Evolutionary conservation across 306 rosid genomes (phyloP), one percentile per base, ranked within the genome.

Genomic region (Gynostemma pentaphyllum): DNA sequence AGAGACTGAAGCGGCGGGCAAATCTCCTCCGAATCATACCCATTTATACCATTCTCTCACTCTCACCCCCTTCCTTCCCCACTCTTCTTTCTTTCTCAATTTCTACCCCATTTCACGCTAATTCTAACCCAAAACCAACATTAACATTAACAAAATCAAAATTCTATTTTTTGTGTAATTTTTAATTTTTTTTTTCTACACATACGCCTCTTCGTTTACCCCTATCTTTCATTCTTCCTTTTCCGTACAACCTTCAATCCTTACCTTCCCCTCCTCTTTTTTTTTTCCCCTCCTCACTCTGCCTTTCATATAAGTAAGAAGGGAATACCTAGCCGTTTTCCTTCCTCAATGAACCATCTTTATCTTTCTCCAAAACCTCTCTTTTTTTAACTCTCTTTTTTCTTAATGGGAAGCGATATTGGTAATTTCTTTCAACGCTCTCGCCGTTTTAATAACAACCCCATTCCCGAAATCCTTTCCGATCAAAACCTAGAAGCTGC

Each of bases 401-500:
- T 32, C 37, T 32, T 32, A 2, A 32, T 32, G 37, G 37, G 37
- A 7, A 32, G 5, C 37, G 37, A 32, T 7, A 32, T 32, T 32
- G 37, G 37, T 7, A 7, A 32, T 32, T 32, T 32, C 55, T 4
- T 22, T 39, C 62, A 10, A 2, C 15, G 23, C 6, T 21, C 1
- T 14, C 14, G 5, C 5, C 19, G 36, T 27, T 15, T 27, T 6
- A 36, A 30, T 5, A 46, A 7, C 36, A 15, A 21, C 52, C 24
- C 53, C 19, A 1, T 6, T 13, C 16, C 11, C 24, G 40, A 54
- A 37, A 22, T 39, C 44, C 47, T 0, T 13, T 29, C 19, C 13
- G 67, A 59, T 72, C 77, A 74, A 74, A 42, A 80, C 73, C 65
- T 83, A 28, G 86, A 75, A n/a, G 54, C 70, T 0, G 73, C 62